Evolutionary conservation across 257 asterid genomes (phyloP), one percentile per base, ranked within the genome.

Genomic region (Solanum bukasovii): DNA sequence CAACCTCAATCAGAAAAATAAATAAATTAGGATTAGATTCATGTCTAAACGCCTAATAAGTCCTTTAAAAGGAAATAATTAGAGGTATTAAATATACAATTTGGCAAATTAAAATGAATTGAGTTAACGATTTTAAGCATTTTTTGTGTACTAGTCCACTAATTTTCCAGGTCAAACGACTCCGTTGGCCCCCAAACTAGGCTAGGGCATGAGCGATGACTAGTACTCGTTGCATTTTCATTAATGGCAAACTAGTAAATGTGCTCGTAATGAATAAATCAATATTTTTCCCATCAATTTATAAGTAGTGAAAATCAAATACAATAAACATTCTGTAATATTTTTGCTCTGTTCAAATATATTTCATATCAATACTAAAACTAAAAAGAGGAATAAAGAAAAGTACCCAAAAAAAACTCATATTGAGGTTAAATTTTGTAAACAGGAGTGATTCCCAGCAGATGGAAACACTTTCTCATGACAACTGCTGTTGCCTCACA

Each of bases 401-500:
- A 31, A 38, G 63, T 25, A 3, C 16, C 29, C 14, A 4, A 61
- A 61, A 63, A 68, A 34, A 5, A 37, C 23, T 84, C n/a, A 27
- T 78, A 33, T 27, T 42, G 35, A 35, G 67, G 35, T 94, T 91
- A 96, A 75, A 97, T 92, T 84, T 93, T 97, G 95, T 95, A 95
- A n/a, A 97, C 98, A 0, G 98, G 99, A 0, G 96, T 97, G 84
- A 96, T 97, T 25, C 99, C 99, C 14, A 97, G 93, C 87, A 97
- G 84, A 90, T 95, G 91, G 92, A 97, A 96, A 87, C 98, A 96
- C 87, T 95, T 91, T 56, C 99, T 91, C 98, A 97, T 97, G 59
- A 96, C 99, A 67, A 94, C 92, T 27, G 98, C 98, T 1, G 99
- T 96, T 81, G 99, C 98, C 93, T 97, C 98, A 37, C 99, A 96